Percentiles rank a stretch among this genome's conserved stretches.
These are phyloP conservation scores for Baorangia bicolor DNA, from an alignment of 768 basidiomycete species.

Conservation along the genomic window DNA sequence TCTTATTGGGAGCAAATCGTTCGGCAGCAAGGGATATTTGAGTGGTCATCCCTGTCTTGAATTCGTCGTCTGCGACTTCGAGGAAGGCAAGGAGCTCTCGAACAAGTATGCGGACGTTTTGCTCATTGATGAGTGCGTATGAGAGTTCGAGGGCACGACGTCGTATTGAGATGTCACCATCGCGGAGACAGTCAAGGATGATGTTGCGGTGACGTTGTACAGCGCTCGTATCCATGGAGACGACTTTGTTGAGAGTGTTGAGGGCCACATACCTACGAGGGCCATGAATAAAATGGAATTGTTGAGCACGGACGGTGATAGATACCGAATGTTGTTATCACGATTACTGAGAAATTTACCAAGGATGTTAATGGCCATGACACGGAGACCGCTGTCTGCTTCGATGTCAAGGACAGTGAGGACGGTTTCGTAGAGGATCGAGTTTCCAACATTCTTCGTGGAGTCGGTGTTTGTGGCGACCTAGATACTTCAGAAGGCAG, in stretches of 20 bases:
- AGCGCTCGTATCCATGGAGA: slow-evolving; percentile 95
- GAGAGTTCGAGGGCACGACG: slow-evolving; percentile 95
- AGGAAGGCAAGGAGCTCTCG: slow-evolving; percentile 94
- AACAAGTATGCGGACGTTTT: slow-evolving; percentile 88
- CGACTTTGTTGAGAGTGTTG: slow-evolving; percentile 97
- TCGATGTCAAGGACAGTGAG: slow-evolving; percentile 96
- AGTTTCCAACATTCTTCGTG: slow-evolving; percentile 97
- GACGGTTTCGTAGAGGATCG: slow-evolving; percentile 97
- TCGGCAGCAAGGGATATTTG: slow-evolving; percentile 96
- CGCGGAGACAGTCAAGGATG: slow-evolving; percentile 98
- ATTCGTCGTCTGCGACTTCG: slow-evolving; percentile 98
- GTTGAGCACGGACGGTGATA: slow-evolving; percentile 4
- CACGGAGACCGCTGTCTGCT: slow-evolving; percentile 90
- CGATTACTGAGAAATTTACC: slow-evolving; percentile 97
- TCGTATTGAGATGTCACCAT: slow-evolving; percentile 98
- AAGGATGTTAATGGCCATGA: slow-evolving; percentile 99
- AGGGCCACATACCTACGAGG: slow-evolving; percentile 86
- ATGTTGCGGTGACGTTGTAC: slow-evolving; percentile 98
- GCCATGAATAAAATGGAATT: slow-evolving; percentile 2
- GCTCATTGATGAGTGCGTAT: slow-evolving; percentile 94
- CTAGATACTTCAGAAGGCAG: slow-evolving; percentile 37
- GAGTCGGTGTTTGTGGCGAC: slow-evolving; percentile 99
- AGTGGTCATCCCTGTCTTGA: slow-evolving; percentile 97
- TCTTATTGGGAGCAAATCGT: slow-evolving; percentile 93
- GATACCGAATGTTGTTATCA: slow-evolving; percentile 97